These are phyloP conservation scores for Lactifluus echinatus DNA, from an alignment of 768 basidiomycete genomes.

Conservation along the genomic window DNA sequence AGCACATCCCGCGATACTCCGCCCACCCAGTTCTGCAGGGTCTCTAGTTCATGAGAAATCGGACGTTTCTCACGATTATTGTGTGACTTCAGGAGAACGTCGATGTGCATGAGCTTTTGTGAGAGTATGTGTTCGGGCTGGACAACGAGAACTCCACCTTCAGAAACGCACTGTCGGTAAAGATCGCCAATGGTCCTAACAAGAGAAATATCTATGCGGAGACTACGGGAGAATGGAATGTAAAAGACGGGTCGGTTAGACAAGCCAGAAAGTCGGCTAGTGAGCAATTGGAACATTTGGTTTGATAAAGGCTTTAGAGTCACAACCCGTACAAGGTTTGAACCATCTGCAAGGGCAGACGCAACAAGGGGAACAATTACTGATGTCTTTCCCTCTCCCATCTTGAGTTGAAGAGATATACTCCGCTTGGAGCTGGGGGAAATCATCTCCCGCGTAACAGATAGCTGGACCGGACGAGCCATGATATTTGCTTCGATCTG, in stretches of 20 bases:
- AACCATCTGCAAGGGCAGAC: constrained; percentile 33
- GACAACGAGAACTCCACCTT: constrained; percentile 35
- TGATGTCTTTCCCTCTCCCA: constrained; percentile 49
- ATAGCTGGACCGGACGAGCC: constrained; percentile 34
- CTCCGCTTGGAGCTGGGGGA: constrained; percentile 30
- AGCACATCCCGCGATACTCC: constrained; percentile 4
- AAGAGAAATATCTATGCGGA: constrained; percentile 21
- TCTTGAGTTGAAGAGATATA: constrained; percentile 41
- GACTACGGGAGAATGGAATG: constrained; percentile 40
- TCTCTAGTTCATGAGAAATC: background rate
- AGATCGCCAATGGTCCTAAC: constrained; percentile 25
- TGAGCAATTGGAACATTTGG: constrained; percentile 43
- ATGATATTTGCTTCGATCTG: constrained; percentile 41
- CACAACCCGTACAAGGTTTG: constrained; percentile 38
- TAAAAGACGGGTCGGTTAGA: constrained; percentile 38
- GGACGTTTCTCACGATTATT: background rate
- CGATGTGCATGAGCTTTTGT: constrained; percentile 39
- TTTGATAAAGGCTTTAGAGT: constrained; percentile 38
- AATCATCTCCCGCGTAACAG: constrained; percentile 41
- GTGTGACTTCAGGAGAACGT: constrained; percentile 22
- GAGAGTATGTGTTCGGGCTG: constrained; percentile 53
- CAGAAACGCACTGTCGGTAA: constrained; percentile 31
- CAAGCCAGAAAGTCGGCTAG: constrained; percentile 37
- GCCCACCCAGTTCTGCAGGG: background rate
- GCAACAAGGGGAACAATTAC: constrained; percentile 42